Evolutionary conservation across 805 yeast species (phyloP), one percentile per base, ranked within the genome.

Genomic region (Zygoascus bituminiphila): DNA sequence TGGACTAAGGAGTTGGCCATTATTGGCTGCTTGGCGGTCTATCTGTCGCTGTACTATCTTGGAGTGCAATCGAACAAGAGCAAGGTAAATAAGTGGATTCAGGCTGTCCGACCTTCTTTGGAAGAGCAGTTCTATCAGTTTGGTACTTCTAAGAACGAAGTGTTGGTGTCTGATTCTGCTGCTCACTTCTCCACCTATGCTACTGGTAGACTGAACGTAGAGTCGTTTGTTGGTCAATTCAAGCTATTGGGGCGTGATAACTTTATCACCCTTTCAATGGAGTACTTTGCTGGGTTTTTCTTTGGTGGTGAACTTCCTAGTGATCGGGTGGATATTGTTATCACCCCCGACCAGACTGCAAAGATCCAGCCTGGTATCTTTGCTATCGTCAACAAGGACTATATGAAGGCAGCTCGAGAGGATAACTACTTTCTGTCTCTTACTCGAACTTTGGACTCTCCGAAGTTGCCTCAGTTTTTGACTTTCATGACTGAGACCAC

Each of bases 401-500:
- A 78, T 54, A 87, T 93, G 96, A 79, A 81, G 63, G 75, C 76
- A 45, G 71, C 75, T 53, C 84, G 98, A 68, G 80, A 74, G 44
- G 78, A 77, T 49, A 82, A 84, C 69, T 93, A 88, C 69, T 91
- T 71, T 67, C 72, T 91, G 61, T 84, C 95, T 1, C 74, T 89
- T 61, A 86, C 98, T 55, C 85, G 79, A 57, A 86, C 96, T 38
- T 58, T 82, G 38, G 76, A 72, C 51, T 95, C 88, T 62, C 79
- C 84, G 22, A 74, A 76, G 55, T 71, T 91, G 57, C 95, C 96
- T 31, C 58, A 68, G 41, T 79, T 84, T 54, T 85, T 75, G 61
- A 95, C 87, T 23, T 87, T 78, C 69, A 89, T 93, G 98, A 73
- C 84, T 57, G 99, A 93, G 72, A 79, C 79, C 49, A 74, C 81